These are phyloP conservation scores for Excoecaria cochinchinensis DNA, from an alignment of 345 rosid genomes.

Conservation along the genomic window DNA sequence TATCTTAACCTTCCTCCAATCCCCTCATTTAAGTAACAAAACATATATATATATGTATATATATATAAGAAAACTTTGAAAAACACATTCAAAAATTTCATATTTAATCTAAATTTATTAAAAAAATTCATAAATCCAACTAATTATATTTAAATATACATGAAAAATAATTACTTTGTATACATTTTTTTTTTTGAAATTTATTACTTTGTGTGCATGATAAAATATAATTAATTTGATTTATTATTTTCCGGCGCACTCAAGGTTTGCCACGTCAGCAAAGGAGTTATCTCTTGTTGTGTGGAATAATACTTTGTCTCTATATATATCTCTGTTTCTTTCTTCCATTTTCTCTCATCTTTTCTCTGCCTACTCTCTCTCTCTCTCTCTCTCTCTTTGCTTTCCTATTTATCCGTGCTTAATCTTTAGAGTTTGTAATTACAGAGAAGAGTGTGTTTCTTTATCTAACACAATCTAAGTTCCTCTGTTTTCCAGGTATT, in stretches of 20 bases:
- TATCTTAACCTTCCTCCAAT: no score
- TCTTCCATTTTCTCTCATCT: neutral
- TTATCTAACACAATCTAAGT: neutral
- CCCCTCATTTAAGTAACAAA: no score
- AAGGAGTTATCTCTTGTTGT: neutral
- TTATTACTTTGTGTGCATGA: no score
- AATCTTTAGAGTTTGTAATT: neutral
- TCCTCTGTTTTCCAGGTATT: slow-evolving; percentile 1
- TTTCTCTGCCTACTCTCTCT: neutral
- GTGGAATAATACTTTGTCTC: neutral
- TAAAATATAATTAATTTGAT: no score
- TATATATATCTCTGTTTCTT: neutral
- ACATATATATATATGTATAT: no score
- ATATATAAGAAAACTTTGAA: no score
- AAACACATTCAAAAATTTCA: neutral
- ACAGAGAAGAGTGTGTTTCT: neutral
- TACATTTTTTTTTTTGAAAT: no score
- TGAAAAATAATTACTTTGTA: no score
- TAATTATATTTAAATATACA: neutral
- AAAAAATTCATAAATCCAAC: neutral
- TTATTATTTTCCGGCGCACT: neutral
- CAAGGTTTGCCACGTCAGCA: slow-evolving; percentile 5
- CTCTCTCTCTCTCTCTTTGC: neutral
- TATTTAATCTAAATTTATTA: neutral
- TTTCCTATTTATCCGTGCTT: neutral